A percentile compares a stretch with the other conserved stretches of the same genome.
Conservation (phyloP, 345 rosid genomes). For the Erysimum cheiranthoides region DNA sequence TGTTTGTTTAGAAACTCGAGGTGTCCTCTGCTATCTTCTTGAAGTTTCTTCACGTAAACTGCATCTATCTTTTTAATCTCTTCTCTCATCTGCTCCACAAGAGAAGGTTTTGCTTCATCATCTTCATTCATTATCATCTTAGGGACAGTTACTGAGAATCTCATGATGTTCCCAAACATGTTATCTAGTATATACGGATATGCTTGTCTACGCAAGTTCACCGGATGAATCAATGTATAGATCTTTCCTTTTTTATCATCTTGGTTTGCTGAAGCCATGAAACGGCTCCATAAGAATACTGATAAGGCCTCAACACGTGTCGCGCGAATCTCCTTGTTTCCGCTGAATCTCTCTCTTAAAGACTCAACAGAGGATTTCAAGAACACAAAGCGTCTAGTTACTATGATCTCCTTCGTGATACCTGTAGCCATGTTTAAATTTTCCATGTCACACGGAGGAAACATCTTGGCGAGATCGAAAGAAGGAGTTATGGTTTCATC, state of each 20-base stretch:
- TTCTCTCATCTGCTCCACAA: slow-evolving; percentile 43
- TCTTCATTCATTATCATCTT: slow-evolving; percentile 13
- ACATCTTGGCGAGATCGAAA: slow-evolving; percentile 46
- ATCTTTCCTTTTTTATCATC: slow-evolving; percentile 17
- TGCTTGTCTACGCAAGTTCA: slow-evolving; percentile 50
- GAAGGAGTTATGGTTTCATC: slow-evolving; percentile 32
- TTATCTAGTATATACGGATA: slow-evolving; percentile 43
- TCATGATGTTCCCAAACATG: slow-evolving; percentile 50
- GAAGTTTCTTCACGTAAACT: slow-evolving; percentile 45
- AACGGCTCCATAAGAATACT: slow-evolving; percentile 53
- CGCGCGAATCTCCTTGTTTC: slow-evolving; percentile 15
- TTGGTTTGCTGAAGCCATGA: slow-evolving; percentile 43
- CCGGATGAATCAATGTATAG: slow-evolving; percentile 46
- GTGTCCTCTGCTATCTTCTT: slow-evolving; percentile 37
- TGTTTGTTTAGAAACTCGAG: slow-evolving; percentile 31
- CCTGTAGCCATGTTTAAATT: slow-evolving; percentile 30
- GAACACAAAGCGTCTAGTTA: slow-evolving; percentile 52
- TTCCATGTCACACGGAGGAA: slow-evolving; percentile 50
- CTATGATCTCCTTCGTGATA: slow-evolving; percentile 46
- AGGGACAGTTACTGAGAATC: slow-evolving; percentile 16
- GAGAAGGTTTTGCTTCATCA: slow-evolving; percentile 8
- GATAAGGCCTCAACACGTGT: slow-evolving; percentile 56
- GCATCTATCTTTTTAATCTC: slow-evolving; percentile 38
- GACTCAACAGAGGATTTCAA: slow-evolving; percentile 37
- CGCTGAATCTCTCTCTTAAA: slow-evolving; percentile 42